Evolutionary conservation across 176 grass and related monocot genomes (phyloP), one percentile per base, ranked within the genome.

Genomic region (Zoysia pacifica): DNA sequence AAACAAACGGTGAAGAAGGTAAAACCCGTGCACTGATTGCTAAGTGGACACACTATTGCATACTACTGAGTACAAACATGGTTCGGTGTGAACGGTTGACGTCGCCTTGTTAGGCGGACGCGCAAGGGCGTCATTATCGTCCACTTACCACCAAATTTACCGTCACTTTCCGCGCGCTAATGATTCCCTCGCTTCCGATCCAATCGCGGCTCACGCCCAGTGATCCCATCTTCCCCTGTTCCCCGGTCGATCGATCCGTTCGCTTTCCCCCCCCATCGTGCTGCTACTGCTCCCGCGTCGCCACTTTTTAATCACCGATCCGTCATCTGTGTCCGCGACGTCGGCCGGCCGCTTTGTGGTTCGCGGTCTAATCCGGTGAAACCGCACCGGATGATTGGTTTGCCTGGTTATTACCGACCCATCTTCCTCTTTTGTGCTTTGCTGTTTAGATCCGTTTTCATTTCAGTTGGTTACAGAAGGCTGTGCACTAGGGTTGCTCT

Each of bases 141-240:
- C 67, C 87, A 78, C 87, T 89, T 89, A 86, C 83, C 78, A 72
- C 78, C 60, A 73, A 79, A 86, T 86, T 89, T 82, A 86, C 87
- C 15, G 78, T 86, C 87, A 68, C 79, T 86, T 89, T 86, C 83
- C 67, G 67, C 60, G 5, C 1, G 11, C 72, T 74, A 69, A 86
- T 78, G 68, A 86, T 85, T 85, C 72, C 56, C 70, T 39, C 56
- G 77, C 82, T 85, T 85, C 50, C 50, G 66, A 67, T 78, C 82
- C 78, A 82, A 89, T 82, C 50, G 78, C 48, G 61, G 66, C 78
- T 72, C 72, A 12, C 36, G 51, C 19, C 51, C 82, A 8, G 54
- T 43, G 20, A 62, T 62, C 51, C 67, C 67, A 71, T 89, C 45
- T 61, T 53, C 74, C 45, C 48, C 45, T 73, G 72, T 48, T 54